Evolutionary conservation across 768 basidiomycete species (phyloP).

Genomic region (Boletus fagicola): DNA sequence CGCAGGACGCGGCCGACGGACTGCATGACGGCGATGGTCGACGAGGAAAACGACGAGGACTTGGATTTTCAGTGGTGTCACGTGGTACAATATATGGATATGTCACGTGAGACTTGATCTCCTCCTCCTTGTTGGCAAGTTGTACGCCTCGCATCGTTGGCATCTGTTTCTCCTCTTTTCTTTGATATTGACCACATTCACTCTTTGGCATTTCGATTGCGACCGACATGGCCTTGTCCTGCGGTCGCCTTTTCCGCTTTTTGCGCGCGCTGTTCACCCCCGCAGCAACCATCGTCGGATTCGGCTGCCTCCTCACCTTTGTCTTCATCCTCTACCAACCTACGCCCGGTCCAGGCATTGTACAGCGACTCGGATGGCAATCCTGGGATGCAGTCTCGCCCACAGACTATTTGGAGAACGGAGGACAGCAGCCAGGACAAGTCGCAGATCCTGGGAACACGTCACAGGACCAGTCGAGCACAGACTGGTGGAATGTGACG

Average conservation of each 20-base stretch:
- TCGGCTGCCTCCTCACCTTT: constrained; percentile 71
- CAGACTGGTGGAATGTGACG: constrained; percentile 22
- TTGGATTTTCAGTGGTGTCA: background rate
- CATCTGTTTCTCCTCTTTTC: no score
- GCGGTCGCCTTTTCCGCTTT: constrained; percentile 47
- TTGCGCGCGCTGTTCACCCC: constrained; percentile 57
- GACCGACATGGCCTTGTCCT: constrained; percentile 40
- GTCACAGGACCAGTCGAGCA: constrained; percentile 4
- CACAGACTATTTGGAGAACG: constrained; percentile 1
- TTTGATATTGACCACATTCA: constrained; percentile 1
- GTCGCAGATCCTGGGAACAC: background rate
- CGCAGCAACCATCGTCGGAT: constrained; percentile 56
- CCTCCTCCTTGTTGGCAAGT: no score
- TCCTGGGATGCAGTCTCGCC: constrained; percentile 70
- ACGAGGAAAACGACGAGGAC: background rate
- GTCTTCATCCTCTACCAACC: constrained; percentile 83
- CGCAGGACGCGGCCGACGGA: constrained; percentile 31
- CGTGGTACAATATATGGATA: background rate
- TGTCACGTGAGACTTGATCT: no score
- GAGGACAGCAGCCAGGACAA: background rate
- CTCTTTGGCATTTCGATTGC: background rate
- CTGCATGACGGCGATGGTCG: constrained; percentile 28
- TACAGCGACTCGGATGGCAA: constrained; percentile 85
- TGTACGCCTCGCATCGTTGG: no score
- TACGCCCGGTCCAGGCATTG: constrained; percentile 62